These are phyloP conservation scores for Nannochloropsis gaditana DNA, from an alignment of 108 stramenopile species.

Conservation along the genomic window DNA sequence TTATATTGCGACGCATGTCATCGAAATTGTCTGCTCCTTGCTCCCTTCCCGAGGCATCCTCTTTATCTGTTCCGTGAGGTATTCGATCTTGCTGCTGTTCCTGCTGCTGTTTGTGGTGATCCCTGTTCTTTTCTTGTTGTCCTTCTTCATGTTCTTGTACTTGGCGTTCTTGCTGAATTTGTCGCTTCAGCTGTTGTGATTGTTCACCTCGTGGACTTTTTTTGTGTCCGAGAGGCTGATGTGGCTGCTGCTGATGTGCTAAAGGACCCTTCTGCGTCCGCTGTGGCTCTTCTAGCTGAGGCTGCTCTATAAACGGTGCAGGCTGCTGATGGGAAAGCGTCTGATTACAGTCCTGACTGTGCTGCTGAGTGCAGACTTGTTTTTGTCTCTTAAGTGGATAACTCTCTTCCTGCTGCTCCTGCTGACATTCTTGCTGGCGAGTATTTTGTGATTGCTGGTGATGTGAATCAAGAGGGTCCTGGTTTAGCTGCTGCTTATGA, in stretches of 20 bases:
- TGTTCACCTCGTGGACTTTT: neutral
- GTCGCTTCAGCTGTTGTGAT: neutral
- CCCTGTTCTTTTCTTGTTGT: neutral
- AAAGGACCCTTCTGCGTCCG: neutral
- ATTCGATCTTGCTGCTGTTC: neutral
- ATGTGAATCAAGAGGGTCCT: no score
- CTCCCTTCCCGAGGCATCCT: neutral
- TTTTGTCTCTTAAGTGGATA: neutral
- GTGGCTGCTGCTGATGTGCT: constrained; percentile 20
- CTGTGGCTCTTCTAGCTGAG: neutral
- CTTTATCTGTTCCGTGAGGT: neutral
- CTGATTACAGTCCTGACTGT: no score
- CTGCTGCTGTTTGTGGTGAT: neutral
- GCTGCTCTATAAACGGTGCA: no score
- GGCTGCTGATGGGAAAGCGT: no score
- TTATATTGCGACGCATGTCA: neutral
- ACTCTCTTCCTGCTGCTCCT: neutral
- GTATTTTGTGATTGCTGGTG: no score
- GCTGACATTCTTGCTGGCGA: neutral
- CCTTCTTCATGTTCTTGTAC: neutral
- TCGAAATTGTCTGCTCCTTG: neutral
- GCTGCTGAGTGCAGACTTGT: no score
- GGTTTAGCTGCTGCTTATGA: no score
- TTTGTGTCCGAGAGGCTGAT: neutral
- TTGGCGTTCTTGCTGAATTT: constrained; percentile 2